Conservation (phyloP, 2,329 filamentous ascomycete species). For the Hypomyces rosellus region DNA sequence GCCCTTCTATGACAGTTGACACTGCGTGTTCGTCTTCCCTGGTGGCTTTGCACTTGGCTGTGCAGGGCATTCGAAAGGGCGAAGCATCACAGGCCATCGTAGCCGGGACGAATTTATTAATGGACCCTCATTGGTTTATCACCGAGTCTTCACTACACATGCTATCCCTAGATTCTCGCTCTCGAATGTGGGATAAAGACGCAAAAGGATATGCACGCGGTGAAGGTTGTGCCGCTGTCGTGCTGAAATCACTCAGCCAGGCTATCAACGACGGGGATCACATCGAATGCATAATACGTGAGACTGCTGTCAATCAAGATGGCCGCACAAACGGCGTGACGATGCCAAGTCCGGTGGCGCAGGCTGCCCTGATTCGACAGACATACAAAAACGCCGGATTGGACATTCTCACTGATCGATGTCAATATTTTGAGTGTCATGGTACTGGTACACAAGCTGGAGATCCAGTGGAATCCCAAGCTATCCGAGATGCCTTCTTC, state of each 20-base stretch:
- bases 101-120: conserved; percentile 31
- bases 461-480: conserved; percentile 37
- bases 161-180: conserved; percentile 8
- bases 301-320: conserved; percentile 19
- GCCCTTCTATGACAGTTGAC: conserved; percentile 25
- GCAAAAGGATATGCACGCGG: conserved; percentile 45
- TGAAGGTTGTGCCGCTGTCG: conserved; percentile 41
- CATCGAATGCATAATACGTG: conserved; percentile 21
- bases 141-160: conserved; percentile 10
- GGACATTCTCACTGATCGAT: conserved; percentile 24
- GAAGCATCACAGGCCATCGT: conserved; percentile 18
- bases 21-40: conserved; percentile 29
- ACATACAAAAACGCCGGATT: conserved; percentile 34
- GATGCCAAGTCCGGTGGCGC: conserved; percentile 14
- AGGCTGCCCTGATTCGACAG: conserved; percentile 27
- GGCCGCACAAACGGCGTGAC: conserved; percentile 15
- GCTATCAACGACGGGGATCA: conserved; percentile 32
- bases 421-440: conserved; percentile 39
- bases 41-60: conserved; percentile 13
- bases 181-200: conserved; percentile 27
- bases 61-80: conserved; percentile 25
- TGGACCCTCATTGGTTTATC: conserved; percentile 21
- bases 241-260: conserved; percentile 39
- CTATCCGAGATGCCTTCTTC: neutral
- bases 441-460: conserved; percentile 37